Percentiles rank a stretch among this genome's conserved stretches.
These are phyloP conservation scores for Artemisia princeps DNA, from an alignment of 140 eudicot genomes.

Conservation along the genomic window DNA sequence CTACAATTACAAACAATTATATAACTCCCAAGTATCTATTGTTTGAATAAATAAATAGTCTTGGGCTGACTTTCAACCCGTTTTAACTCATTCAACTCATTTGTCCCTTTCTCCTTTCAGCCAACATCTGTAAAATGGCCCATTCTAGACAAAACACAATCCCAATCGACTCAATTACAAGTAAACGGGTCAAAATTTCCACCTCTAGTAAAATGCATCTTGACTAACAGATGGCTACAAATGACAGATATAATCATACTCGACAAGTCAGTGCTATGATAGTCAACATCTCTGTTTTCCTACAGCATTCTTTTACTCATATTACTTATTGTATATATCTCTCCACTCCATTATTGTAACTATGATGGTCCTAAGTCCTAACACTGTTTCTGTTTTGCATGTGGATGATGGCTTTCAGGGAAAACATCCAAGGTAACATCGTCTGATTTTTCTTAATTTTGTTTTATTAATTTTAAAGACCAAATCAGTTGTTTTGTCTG, in stretches of 20 bases:
- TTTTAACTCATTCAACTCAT: too few relatives aligned
- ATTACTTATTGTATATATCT: background rate
- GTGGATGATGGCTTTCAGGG: conserved; percentile 53
- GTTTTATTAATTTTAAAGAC: background rate
- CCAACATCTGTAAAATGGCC: too few relatives aligned
- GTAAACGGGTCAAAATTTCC: too few relatives aligned
- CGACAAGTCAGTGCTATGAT: background rate
- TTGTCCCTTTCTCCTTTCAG: too few relatives aligned
- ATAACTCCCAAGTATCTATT: too few relatives aligned
- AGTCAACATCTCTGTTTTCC: background rate
- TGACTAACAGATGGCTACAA: background rate
- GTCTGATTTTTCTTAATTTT: conserved; percentile 7
- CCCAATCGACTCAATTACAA: too few relatives aligned
- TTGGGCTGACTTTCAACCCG: too few relatives aligned
- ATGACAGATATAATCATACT: background rate
- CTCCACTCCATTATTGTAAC: conserved; percentile 15
- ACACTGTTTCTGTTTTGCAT: conserved; percentile 30
- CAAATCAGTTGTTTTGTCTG: background rate
- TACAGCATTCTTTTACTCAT: background rate
- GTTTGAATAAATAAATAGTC: too few relatives aligned
- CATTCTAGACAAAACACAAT: too few relatives aligned
- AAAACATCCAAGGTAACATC: conserved; percentile 70
- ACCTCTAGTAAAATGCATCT: background rate
- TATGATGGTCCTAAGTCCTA: conserved; percentile 13
- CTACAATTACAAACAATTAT: too few relatives aligned